Conservation (phyloP, 345 rosid species). For the Salix suchowensis region DNA sequence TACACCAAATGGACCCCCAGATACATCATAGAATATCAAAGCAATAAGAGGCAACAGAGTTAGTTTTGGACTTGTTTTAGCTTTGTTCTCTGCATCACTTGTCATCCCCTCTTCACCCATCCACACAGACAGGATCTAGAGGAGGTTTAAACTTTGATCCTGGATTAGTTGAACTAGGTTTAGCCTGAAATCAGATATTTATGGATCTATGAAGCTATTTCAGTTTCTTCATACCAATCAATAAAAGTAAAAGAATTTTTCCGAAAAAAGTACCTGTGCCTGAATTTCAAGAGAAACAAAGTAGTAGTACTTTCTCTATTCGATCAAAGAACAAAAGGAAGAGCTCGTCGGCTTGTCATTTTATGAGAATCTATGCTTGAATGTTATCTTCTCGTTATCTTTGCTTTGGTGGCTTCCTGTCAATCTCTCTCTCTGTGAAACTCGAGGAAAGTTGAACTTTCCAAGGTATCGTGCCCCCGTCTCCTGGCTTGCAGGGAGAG, state of each 20-base stretch:
- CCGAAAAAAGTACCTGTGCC: conserved; percentile 10
- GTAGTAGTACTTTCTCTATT: neutral
- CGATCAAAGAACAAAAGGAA: neutral
- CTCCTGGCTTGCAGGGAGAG: neutral
- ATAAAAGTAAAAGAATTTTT: neutral
- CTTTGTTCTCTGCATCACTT: conserved; percentile 27
- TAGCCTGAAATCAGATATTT: conserved; percentile 7
- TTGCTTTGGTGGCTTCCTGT: neutral
- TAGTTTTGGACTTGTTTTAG: conserved; percentile 51
- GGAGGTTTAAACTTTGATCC: conserved; percentile 10
- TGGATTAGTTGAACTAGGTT: neutral
- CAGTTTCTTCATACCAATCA: neutral
- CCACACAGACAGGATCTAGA: conserved; percentile 16
- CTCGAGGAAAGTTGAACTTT: neutral
- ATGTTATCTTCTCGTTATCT: neutral
- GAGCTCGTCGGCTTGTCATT: neutral
- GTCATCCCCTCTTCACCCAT: conserved; percentile 66
- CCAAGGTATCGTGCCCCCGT: neutral
- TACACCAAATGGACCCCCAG: conserved; percentile 95
- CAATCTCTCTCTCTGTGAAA: neutral
- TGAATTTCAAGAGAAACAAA: neutral
- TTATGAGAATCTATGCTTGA: neutral
- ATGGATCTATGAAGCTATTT: neutral
- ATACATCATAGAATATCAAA: conserved; percentile 87
- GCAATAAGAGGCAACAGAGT: conserved; percentile 75